Conservation (phyloP, 208 protist species). For the Herpetomonas samuelpessoai region DNA sequence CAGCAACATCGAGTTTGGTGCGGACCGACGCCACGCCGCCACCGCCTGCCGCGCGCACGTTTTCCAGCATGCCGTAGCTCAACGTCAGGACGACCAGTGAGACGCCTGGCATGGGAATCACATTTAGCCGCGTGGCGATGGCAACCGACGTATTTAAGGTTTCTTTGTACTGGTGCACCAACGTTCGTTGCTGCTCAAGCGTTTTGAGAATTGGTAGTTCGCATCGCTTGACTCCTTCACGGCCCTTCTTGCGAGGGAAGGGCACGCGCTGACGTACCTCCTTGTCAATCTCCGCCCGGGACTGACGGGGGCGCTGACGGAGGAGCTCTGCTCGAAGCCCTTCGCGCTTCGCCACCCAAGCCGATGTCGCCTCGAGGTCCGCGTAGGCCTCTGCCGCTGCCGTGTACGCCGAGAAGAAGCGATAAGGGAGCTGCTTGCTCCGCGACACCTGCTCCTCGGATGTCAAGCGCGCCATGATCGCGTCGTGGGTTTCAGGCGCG, state of each 20-base stretch:
- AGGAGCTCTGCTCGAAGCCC: too few species aligned
- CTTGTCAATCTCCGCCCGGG: neutral
- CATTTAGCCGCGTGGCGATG: constrained; percentile 84
- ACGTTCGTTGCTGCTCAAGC: constrained; percentile 1
- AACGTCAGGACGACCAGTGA: constrained; percentile 86
- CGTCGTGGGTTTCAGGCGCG: constrained; percentile 46
- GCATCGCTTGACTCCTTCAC: neutral
- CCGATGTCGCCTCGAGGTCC: neutral
- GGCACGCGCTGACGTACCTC: neutral
- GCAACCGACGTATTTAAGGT: constrained; percentile 78
- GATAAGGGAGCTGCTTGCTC: constrained; percentile 89
- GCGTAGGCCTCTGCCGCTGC: constrained; percentile 41
- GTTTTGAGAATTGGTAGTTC: neutral
- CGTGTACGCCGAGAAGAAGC: constrained; percentile 93
- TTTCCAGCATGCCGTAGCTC: constrained; percentile 18
- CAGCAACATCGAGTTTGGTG: constrained; percentile 58
- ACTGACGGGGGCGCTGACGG: neutral
- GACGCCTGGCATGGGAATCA: constrained; percentile 82
- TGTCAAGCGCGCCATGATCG: constrained; percentile 31
- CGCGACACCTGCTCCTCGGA: constrained; percentile 69
- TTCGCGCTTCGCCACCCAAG: constrained; percentile 7
- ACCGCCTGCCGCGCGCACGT: constrained; percentile 22
- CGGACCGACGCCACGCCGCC: constrained; percentile 35
- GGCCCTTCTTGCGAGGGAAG: neutral
- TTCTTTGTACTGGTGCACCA: constrained; percentile 43